These are phyloP conservation scores for Misopates orontium DNA, from an alignment of 257 asterid genomes.

Conservation along the genomic window DNA sequence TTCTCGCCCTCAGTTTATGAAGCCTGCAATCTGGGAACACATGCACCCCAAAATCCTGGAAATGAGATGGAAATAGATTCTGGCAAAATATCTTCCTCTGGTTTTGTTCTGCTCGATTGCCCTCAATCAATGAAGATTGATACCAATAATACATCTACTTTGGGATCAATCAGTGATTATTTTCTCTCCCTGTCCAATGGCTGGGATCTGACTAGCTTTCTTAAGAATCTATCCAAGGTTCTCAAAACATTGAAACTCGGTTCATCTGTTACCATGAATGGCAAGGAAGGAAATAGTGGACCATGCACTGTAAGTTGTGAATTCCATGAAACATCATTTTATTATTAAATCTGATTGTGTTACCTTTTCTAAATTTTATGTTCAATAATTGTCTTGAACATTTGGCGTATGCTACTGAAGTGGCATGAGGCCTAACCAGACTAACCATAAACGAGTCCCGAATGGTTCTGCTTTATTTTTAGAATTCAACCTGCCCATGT, in stretches of 20 bases:
- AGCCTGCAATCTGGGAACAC: constrained; percentile 94
- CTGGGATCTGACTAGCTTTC: constrained; percentile 93
- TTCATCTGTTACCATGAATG: constrained; percentile 61
- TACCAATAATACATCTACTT: constrained; percentile 83
- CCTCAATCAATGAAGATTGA: constrained; percentile 99
- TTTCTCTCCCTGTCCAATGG: constrained; percentile 96
- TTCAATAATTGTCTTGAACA: constrained; percentile 13
- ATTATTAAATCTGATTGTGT: background rate
- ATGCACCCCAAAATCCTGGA: constrained; percentile 80
- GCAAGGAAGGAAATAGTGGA: constrained; percentile 88
- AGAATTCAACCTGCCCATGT: background rate
- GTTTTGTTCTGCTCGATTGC: constrained; percentile 90
- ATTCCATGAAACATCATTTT: constrained; percentile 15
- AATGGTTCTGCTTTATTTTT: background rate
- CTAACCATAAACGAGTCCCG: background rate
- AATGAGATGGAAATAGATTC: constrained; percentile 90
- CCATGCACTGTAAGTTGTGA: constrained; percentile 77
- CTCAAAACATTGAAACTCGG: constrained; percentile 76
- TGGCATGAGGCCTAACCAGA: background rate
- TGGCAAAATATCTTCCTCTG: constrained; percentile 72
- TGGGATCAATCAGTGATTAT: constrained; percentile 98
- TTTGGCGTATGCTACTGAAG: background rate
- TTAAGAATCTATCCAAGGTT: constrained; percentile 89
- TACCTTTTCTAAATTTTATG: background rate
- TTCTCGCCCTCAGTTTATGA: constrained; percentile 65